Evolutionary conservation across 2,329 filamentous ascomycete genomes (phyloP).

Genomic region (Fulvia fulva): DNA sequence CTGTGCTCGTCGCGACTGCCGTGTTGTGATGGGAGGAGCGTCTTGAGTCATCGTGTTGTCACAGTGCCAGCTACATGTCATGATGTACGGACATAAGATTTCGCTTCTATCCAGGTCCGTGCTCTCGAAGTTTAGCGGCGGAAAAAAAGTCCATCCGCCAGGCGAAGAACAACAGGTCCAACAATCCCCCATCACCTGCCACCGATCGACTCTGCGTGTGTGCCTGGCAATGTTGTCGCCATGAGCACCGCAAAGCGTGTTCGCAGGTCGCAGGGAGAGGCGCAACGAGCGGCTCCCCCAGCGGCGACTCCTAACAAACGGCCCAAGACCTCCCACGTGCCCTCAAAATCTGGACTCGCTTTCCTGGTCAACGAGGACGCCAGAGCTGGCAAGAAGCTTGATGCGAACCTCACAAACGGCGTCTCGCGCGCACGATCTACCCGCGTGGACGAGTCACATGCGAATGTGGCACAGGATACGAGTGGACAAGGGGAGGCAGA

Average conservation of each 20-base stretch:
- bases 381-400: constrained; percentile 35
- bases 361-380: constrained; percentile 36
- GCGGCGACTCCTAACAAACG: constrained; percentile 29
- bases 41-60: not conserved
- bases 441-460: constrained; percentile 55
- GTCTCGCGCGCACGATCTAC: constrained; percentile 48
- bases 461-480: constrained; percentile 44
- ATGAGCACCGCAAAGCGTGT: constrained; percentile 37
- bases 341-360: constrained; percentile 27
- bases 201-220: not conserved
- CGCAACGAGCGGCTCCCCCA: constrained; percentile 24
- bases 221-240: constrained; percentile 23
- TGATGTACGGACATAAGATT: not conserved
- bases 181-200: not conserved
- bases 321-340: constrained; percentile 33
- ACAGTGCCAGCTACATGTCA: too few relatives aligned
- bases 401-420: constrained; percentile 51
- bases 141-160: not conserved
- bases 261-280: constrained; percentile 27
- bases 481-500: constrained; percentile 38
- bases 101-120: not conserved
- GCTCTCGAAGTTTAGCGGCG: not conserved
- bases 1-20: not conserved
- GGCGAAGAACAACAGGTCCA: not conserved
- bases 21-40: not conserved